Conservation (phyloP, 257 asterid genomes). For the Solanum tacnaense region DNA sequence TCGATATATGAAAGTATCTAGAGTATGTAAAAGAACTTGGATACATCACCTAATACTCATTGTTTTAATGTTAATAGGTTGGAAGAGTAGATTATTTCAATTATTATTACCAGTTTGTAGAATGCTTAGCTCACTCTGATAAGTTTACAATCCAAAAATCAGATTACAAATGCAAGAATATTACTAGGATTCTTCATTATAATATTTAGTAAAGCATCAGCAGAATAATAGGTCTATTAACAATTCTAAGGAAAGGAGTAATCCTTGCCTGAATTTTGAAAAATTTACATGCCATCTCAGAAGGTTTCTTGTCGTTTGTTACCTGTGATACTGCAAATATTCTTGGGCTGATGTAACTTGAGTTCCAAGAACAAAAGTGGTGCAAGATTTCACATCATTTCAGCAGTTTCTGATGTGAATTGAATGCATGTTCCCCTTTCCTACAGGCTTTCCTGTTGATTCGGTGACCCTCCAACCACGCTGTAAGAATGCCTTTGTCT, state of each 20-base stretch:
- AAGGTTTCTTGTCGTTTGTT: not conserved
- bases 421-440: not conserved
- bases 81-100: not conserved
- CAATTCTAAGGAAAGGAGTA: not conserved
- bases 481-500: not conserved
- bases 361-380: not conserved
- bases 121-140: not conserved
- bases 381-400: not conserved
- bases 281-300: not conserved
- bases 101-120: not conserved
- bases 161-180: not conserved
- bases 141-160: not conserved
- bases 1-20: not conserved
- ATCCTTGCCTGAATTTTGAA: not conserved
- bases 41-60: not conserved
- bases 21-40: not conserved
- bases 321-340: not conserved
- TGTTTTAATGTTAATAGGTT: not conserved
- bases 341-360: not conserved
- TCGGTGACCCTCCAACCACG: not conserved
- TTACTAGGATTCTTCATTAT: not conserved
- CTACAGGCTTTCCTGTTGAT: not conserved
- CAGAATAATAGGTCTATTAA: not conserved
- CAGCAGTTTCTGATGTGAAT: not conserved
- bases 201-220: not conserved